Conservation (phyloP, 2,329 filamentous ascomycete genomes). For the Ceratocystiopsis minuta region DNA sequence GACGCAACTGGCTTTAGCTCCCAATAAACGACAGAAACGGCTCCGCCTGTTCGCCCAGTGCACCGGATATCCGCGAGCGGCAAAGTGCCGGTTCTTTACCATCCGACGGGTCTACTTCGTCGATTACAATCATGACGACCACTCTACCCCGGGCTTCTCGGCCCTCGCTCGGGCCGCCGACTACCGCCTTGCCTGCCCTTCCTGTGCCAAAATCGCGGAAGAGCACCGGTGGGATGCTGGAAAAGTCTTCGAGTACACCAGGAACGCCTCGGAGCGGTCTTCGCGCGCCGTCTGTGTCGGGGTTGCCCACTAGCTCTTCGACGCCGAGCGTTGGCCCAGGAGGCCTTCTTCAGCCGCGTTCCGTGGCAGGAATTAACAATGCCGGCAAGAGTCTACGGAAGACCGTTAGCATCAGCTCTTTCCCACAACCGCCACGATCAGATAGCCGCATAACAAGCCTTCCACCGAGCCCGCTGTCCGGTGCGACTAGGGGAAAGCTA, state of each 20-base stretch:
- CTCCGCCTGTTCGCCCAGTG: too few relatives aligned
- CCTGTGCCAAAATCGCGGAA: conserved; percentile 57
- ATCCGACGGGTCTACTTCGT: too few relatives aligned
- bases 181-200: conserved; percentile 53
- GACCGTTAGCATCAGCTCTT: conserved; percentile 82
- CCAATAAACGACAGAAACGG: too few relatives aligned
- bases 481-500: conserved; percentile 32
- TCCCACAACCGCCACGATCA: conserved; percentile 71
- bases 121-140: conserved; percentile 28
- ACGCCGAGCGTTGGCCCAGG: conserved; percentile 28
- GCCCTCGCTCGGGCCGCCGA: conserved; percentile 52
- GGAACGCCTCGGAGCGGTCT: conserved; percentile 23
- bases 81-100: too few relatives aligned
- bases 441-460: conserved; percentile 39
- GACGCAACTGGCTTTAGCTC: too few relatives aligned
- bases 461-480: conserved; percentile 43
- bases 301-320: conserved; percentile 17
- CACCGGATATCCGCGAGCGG: too few relatives aligned
- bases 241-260: conserved; percentile 40
- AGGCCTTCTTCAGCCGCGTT: conserved; percentile 36
- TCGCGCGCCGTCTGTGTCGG: conserved; percentile 7
- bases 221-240: conserved; percentile 34
- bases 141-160: conserved; percentile 49
- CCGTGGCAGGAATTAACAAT: conserved; percentile 35
- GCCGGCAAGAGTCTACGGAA: conserved; percentile 60